phyloP scores from a whole-genome alignment of 2,329 filamentous ascomycete genomes.

The Exophiala aquamarina region DNA sequence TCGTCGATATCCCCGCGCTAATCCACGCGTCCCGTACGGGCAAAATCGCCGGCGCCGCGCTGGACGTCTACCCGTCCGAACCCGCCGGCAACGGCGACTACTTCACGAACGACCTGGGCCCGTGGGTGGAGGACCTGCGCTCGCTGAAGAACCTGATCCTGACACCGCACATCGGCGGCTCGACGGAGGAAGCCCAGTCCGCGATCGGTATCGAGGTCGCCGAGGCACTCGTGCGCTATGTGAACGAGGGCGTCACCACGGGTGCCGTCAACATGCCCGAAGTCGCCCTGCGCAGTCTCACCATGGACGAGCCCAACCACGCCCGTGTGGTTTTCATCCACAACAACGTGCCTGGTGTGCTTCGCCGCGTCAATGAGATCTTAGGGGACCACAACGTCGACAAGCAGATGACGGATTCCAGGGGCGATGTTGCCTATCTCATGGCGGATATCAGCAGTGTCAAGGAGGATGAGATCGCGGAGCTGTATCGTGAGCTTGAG shows the following conservation, averaged over 20 bases:
- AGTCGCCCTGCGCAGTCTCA: constrained; percentile 83
- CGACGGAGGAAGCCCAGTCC: constrained; percentile 94
- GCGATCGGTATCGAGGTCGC: constrained; percentile 94
- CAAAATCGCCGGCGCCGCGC: constrained; percentile 88
- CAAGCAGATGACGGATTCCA: constrained; percentile 96
- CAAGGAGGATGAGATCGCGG: constrained; percentile 75
- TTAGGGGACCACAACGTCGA: constrained; percentile 95
- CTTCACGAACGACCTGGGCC: constrained; percentile 80
- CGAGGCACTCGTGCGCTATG: constrained; percentile 85
- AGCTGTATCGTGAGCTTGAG: constrained; percentile 81
- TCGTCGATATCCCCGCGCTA: constrained; percentile 90
- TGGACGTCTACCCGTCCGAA: constrained; percentile 95
- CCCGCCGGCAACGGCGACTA: constrained; percentile 93
- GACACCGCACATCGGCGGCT: constrained; percentile 95
- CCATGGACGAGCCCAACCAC: constrained; percentile 83
- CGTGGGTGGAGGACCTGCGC: constrained; percentile 82
- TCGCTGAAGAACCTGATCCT: constrained; percentile 88
- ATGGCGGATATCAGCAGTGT: constrained; percentile 97
- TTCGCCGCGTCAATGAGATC: constrained; percentile 94
- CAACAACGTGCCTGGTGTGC: constrained; percentile 91
- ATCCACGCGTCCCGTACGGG: constrained; percentile 83
- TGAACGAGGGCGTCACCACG: constrained; percentile 89
- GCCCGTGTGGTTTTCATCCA: constrained; percentile 96
- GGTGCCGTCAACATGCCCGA: constrained; percentile 98
- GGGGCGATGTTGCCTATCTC: constrained; percentile 89